phyloP scores from a whole-genome alignment of 805 yeast genomes.

The Candida sithepensis region DNA sequence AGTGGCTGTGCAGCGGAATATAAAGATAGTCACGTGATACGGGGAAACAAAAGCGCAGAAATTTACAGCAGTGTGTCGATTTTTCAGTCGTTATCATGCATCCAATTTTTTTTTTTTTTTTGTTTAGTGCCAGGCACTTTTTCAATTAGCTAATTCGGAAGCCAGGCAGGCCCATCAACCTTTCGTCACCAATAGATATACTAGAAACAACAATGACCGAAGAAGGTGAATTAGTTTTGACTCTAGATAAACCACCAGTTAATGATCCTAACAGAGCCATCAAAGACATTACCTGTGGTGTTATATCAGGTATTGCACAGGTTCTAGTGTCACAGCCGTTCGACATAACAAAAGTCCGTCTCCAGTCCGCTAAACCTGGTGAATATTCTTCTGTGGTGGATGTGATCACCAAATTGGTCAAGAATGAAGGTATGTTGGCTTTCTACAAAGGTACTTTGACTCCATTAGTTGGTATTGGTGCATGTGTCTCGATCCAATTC shows the following conservation, averaged over 20 bases:
- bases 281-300: conserved; percentile 87
- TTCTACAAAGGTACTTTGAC: conserved; percentile 93
- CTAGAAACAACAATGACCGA: conserved; percentile 20
- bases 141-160: too few species aligned
- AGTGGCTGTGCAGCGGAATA: background rate
- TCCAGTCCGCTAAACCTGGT: conserved; percentile 84
- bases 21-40: background rate
- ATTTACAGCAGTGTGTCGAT: background rate
- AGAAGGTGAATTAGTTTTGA: conserved; percentile 23
- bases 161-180: too few species aligned
- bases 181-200: too few species aligned
- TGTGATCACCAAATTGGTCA: conserved; percentile 66
- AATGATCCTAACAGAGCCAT: conserved; percentile 41
- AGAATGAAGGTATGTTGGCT: conserved; percentile 79
- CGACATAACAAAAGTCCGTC: conserved; percentile 89
- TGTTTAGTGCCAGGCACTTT: too few species aligned
- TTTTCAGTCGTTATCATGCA: background rate
- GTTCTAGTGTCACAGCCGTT: conserved; percentile 95
- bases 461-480: conserved; percentile 95
- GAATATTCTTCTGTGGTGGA: conserved; percentile 62
- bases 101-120: background rate
- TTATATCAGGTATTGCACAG: conserved; percentile 94
- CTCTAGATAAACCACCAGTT: conserved; percentile 23
- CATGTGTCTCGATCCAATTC: conserved; percentile 94
- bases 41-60: background rate